A percentile compares a stretch with the other conserved stretches of the same genome.
phyloP scores from a whole-genome alignment of 106 monocot species.

The Dendrobium nobile region DNA sequence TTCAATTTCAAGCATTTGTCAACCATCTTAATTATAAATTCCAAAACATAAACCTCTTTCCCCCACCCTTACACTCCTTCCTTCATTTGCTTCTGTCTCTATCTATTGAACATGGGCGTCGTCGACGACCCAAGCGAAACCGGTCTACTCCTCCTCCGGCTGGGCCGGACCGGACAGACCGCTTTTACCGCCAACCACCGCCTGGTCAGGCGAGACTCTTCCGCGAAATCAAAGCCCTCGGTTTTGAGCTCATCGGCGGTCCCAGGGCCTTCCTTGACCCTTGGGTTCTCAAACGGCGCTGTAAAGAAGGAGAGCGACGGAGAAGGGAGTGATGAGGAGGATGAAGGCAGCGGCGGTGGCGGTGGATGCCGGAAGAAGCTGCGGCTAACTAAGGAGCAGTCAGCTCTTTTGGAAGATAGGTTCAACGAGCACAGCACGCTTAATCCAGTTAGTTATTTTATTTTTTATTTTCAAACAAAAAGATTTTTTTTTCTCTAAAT shows the following conservation, averaged over 20 bases:
- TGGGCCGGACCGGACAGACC: conserved; percentile 3
- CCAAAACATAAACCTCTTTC: not conserved
- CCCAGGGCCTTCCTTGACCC: not conserved
- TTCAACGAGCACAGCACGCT: conserved; percentile 25
- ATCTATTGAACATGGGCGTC: not conserved
- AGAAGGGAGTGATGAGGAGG: conserved; percentile 7
- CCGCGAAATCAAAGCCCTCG: not conserved
- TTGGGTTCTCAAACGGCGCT: conserved; percentile 5
- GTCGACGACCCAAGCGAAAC: conserved; percentile 25
- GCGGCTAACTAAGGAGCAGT: conserved; percentile 21
- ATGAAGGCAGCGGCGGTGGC: conserved; percentile 4
- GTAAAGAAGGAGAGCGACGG: conserved; percentile 7
- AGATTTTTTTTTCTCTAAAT: no score
- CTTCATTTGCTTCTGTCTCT: not conserved
- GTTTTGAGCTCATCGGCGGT: not conserved
- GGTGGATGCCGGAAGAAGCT: conserved; percentile 18
- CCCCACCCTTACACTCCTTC: not conserved
- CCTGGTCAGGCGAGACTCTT: not conserved
- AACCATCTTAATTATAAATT: not conserved
- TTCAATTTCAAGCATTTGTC: not conserved
- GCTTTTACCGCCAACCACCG: not conserved
- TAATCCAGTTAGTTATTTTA: conserved; percentile 13
- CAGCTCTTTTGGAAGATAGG: conserved; percentile 20
- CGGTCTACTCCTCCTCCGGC: conserved; percentile 25
- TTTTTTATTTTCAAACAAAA: not conserved